Base-by-base conservation (phyloP, 495 filamentous ascomycete species). In the Coniosporium apollinis region DNA sequence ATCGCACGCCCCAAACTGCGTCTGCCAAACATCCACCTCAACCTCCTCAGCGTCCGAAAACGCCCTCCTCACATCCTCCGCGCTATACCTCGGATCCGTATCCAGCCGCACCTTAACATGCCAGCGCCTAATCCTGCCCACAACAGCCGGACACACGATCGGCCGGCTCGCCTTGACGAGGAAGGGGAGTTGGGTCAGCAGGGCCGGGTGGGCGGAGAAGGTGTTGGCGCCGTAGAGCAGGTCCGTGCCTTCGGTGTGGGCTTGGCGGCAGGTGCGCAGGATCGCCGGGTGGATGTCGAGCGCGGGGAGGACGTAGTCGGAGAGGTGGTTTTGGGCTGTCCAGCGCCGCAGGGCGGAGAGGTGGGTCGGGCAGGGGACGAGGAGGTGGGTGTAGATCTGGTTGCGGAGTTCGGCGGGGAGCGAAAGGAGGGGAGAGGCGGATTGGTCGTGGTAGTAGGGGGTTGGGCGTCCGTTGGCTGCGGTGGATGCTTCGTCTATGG, bases 131-230 rank as follows among this genome's bases (percentile, higher is more conserved):
- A 71, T 69, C 3, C 55, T 47, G 7, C 39, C 18, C 0, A 54
- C 48, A 16, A 59, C 39, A 2, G 22, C 22, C 13, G 50, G 29
- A 34, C 32, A 37, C 22, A 45, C 45, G 28, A 69, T 48, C 4
- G 64, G 56, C 7, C 30, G 30, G 34, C 49, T 43, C 30, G 33
- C 39, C 14, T 22, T 32, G 33, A 55, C 52, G 3, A 66, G 58
- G 17, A 51, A 56, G 7, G 69, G 67, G 5, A 61, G 48, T 5
- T 45, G 28, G 15, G 64, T 51, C 0, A 72, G 59, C 10, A 62
- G 58, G 19, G 51, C 44, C 3, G 55, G 47, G 55, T 74, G 63
- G 1, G 69, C 66, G 22, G 60, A 36, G 57, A 72, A 74, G 14
- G 43, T 61, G 41, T 57, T 57, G 17, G 33, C 37, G 33, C 48